phyloP scores from a whole-genome alignment of 371 early-diverging fungal species.

The Chytridium lagenaria region DNA sequence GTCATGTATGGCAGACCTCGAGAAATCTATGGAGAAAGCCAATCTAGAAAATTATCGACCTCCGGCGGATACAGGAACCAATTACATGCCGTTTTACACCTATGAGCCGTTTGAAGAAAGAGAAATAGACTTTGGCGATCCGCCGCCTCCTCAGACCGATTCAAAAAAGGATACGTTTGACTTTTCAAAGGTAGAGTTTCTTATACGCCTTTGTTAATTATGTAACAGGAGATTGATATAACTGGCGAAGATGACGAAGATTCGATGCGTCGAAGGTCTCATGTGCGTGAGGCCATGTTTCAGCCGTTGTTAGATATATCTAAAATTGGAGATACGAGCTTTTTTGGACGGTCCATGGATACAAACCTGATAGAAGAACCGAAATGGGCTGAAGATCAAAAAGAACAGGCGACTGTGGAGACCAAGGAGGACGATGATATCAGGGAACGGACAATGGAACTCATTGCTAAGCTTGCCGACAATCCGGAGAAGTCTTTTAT shows the following conservation, averaged over 20 bases:
- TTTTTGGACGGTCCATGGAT: neutral
- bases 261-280: neutral
- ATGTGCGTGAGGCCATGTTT: neutral
- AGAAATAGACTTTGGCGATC: neutral
- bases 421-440: constrained; percentile 2
- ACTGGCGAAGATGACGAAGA: neutral
- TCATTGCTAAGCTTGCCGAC: constrained; percentile 30
- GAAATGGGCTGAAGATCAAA: neutral
- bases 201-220: neutral
- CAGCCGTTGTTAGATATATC: constrained; percentile 10
- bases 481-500: constrained; percentile 34
- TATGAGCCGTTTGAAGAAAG: constrained; percentile 18
- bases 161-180: neutral
- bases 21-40: neutral
- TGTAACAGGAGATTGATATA: neutral
- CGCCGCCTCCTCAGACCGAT: neutral
- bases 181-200: constrained; percentile 1
- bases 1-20: neutral
- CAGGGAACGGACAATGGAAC: constrained; percentile 29
- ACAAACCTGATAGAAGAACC: neutral
- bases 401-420: neutral
- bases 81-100: constrained; percentile 30
- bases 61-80: constrained; percentile 27
- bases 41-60: neutral
- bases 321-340: constrained; percentile 1